Base-by-base conservation (phyloP, 2,329 filamentous ascomycete genomes). In the Zasmidium cellare region DNA sequence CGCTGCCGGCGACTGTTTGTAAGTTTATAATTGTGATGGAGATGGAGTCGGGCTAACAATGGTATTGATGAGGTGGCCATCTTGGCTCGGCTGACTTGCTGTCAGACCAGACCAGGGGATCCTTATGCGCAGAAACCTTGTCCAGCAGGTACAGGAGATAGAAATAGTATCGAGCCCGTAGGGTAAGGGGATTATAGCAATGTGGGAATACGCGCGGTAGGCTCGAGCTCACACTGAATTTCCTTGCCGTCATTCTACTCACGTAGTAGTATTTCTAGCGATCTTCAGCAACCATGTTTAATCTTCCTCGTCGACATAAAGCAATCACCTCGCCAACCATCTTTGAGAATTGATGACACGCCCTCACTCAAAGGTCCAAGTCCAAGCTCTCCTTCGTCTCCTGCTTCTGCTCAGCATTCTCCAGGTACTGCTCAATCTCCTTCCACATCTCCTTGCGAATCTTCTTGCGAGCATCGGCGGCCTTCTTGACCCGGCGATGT, bases 401-500 rank as follows among this genome's bases (percentile, higher is more conserved):
- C 51, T 61, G 60, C 53, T 75, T 76, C n/a, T 28, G n/a, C 47
- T 59, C 53, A 59, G 69, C 75, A 20, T 66, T 74, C 71, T 80
- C 73, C 62, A 84, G 58, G 25, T 74, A 67, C 46, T 80, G 81
- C 57, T 76, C 75, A 62, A 82, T 79, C 56, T 72, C 66, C 51
- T 63, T 71, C 83, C 82, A 85, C 64, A 84, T 65, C 59, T 83
- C 79, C 50, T 64, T 69, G 52, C 76, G 78, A 62, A 85, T 82
- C 67, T 71, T 78, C 69, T 76, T 76, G 58, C 83, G 78, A 47
- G 69, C 68, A 25, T 56, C 67, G 41, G 71, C 75, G 46, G 76
- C 70, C 65, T 70, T 60, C 60, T 53, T 50, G 66, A 80, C 82
- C 61, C 70, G 71, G 61, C 72, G 76, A 72, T 77, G 79, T 56